Evolutionary conservation across 441 rosid species (phyloP).

Genomic region (Brassica hybrid): DNA sequence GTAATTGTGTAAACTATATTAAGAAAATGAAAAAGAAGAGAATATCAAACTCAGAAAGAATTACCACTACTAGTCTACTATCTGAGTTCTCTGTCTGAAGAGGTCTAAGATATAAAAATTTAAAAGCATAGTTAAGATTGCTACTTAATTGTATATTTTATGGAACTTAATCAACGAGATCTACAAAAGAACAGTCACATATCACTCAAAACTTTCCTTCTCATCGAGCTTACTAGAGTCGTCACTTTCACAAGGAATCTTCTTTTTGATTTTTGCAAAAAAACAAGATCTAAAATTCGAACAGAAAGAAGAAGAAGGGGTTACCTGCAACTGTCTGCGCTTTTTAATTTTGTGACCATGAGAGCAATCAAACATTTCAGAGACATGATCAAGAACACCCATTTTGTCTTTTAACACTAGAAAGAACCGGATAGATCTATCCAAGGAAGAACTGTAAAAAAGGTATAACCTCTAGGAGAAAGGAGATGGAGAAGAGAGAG

Average conservation of each 20-base stretch:
- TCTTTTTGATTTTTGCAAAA: background rate
- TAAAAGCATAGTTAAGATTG: background rate
- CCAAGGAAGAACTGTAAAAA: background rate
- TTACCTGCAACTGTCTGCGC: conserved; percentile 83
- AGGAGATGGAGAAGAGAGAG: conserved; percentile 10
- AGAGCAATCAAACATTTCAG: conserved; percentile 78
- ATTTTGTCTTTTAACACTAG: conserved; percentile 19
- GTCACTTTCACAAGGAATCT: conserved; percentile 10
- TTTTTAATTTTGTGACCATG: conserved; percentile 58
- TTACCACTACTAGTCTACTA: background rate
- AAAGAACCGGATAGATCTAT: background rate
- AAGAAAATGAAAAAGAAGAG: background rate
- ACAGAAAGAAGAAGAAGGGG: background rate
- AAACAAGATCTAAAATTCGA: conserved; percentile 22
- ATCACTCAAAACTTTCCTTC: conserved; percentile 8
- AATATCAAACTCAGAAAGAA: background rate
- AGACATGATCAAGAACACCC: conserved; percentile 91
- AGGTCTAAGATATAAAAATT: background rate
- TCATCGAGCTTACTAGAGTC: background rate
- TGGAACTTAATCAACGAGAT: conserved; percentile 16
- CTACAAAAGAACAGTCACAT: conserved; percentile 17
- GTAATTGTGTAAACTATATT: too few relatives aligned
- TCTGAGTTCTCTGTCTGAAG: background rate
- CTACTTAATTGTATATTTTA: background rate
- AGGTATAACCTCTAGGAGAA: background rate